phyloP scores from a whole-genome alignment of 176 grass and related monocot species.

The Hordeum marinum region DNA sequence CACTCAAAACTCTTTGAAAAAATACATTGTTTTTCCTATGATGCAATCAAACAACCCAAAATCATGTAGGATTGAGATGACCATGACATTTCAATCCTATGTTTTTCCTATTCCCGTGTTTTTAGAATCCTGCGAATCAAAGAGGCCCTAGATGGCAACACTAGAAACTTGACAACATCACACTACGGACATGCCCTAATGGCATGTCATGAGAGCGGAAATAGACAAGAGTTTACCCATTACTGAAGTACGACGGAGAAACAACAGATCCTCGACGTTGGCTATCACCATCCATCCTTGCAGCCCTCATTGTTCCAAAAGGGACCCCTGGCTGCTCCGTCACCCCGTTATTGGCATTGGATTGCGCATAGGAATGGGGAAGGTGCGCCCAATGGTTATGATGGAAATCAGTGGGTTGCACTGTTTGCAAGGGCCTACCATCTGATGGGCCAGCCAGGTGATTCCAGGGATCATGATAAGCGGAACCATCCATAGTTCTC shows the following conservation, averaged over 20 bases:
- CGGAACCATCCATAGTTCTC: slow-evolving; percentile 45
- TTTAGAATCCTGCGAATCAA: too few species aligned
- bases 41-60: too few species aligned
- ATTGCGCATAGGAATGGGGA: slow-evolving; percentile 52
- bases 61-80: too few species aligned
- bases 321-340: slow-evolving; percentile 42
- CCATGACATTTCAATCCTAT: too few species aligned
- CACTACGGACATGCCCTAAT: neutral
- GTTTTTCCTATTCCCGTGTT: too few species aligned
- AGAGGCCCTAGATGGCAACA: neutral
- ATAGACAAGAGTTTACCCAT: slow-evolving; percentile 42
- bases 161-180: neutral
- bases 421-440: slow-evolving; percentile 33
- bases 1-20: too few species aligned
- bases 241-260: slow-evolving; percentile 51
- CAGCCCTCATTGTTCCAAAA: slow-evolving; percentile 53
- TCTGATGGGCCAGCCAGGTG: slow-evolving; percentile 53
- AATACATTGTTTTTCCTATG: too few species aligned
- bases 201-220: neutral
- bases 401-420: slow-evolving; percentile 54
- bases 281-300: slow-evolving; percentile 48
- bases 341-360: slow-evolving; percentile 32
- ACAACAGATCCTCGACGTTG: slow-evolving; percentile 40
- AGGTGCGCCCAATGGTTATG: slow-evolving; percentile 61
- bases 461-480: slow-evolving; percentile 61